Base-by-base conservation (phyloP, 164 flowering plant genomes). In the Stephania yunnanensis region DNA sequence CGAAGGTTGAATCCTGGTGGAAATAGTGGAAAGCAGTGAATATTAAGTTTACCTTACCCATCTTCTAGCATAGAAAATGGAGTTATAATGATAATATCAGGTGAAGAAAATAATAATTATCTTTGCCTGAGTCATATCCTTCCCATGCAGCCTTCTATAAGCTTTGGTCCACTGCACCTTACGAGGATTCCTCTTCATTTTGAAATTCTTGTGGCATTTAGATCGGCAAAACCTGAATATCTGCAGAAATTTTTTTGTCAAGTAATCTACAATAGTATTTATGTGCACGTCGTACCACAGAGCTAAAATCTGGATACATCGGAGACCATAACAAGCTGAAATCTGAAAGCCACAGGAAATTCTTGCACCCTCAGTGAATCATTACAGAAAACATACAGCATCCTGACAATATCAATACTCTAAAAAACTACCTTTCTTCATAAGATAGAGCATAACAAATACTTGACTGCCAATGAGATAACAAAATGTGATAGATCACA, bases 141-240 rank as follows among this genome's bases (percentile, higher is more conserved):
- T 94, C 72, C 93, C 96, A 76, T 87, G 93, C 84, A 92, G 74
- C 64, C 87, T 74, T 76, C 98, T 86, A 71, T 91, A 92, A 46
- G 96, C 95, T 84, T 94, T 94, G 52, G 98, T 92, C 98, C 98
- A 94, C 79, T 91, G 91, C 5, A 94, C 96, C 67, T 94, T 94
- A 30, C 98, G 90, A 46, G 97, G 98, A 77, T 92, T 94, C 65
- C 98, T 87, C 88, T 94, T 94, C 98, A 92, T 92, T 80, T 94
- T 94, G 79, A 92, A 94, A 81, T 94, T 94, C 82, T 94, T 94
- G 84, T 94, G 97, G 85, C 97, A 94, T 80, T 94, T 94, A 7
- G 98, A 91, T 83, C 97, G 80, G 80, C 98, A 94, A 74, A 94
- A 94, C 31, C 95, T 77, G 73, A 94, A 92, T 72, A 94, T 85